Evolutionary conservation across 208 protist genomes (phyloP), one percentile per base, ranked within the genome.

Genomic region (Naegleria lovaniensis): DNA sequence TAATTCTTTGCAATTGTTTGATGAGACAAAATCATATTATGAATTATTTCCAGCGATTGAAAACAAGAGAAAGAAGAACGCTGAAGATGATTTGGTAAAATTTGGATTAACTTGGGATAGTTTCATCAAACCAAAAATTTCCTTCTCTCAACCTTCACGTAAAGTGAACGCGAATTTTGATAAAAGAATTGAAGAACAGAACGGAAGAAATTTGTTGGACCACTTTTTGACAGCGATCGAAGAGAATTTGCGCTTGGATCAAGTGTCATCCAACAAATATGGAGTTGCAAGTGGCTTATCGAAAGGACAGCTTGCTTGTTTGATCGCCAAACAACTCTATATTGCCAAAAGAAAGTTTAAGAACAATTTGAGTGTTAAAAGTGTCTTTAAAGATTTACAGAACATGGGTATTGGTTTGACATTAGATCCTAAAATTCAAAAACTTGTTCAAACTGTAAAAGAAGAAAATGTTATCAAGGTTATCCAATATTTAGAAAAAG

Each of bases 261-360:
- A 79, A 79, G 9, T 79, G 7, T 29, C 67, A 36, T 67, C 55
- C 13, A 67, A 67, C 55, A 67, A 67, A 29, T 67, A 67, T 67
- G 55, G 55, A 22, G 55, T 67, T 67, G 55, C 55, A 29, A 29
- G 16, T 36, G 29, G 29, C 0, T 13, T 79, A 36, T 29, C 16
- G 0, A 79, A 79, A 36, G 25, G 6, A 36, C 16, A 79, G 36
- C 6, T 79, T 36, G 16, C 67, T 79, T 36, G 29, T 9, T 9
- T 79, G 0, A 79, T 79, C 36, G 67, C 67, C 36, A 79, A 79
- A 79, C 67, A 79, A 36, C 29, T 79, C 7, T 79, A 79, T 36
- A 79, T 79, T 79, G 67, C 67, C n/a, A 79, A 79, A 9, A 79
- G 67, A 79, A 79, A 79, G 25, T 79, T 36, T 79, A 79, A 79